A percentile compares a stretch with the other conserved stretches of the same genome.
These are phyloP conservation scores for Fusarium sp. DNA, from an alignment of 2,329 filamentous ascomycete genomes.

Conservation along the genomic window DNA sequence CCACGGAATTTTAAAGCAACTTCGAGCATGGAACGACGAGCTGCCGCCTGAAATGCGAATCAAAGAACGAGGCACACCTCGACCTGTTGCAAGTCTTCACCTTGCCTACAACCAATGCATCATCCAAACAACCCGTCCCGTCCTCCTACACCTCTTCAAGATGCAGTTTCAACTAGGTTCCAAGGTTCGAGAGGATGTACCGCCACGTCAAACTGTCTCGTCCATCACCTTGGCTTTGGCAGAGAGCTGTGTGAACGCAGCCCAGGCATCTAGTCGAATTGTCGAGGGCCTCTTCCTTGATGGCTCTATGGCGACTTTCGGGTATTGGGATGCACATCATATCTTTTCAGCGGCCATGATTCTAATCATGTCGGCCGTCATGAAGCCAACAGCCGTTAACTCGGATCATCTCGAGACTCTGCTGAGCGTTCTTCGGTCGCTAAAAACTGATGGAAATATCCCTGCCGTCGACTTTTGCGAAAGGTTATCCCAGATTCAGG, in stretches of 20 bases:
- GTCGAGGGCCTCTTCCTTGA: slow-evolving; percentile 40
- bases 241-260: slow-evolving; percentile 48
- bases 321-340: slow-evolving; percentile 49
- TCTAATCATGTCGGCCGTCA: slow-evolving; percentile 46
- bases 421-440: slow-evolving; percentile 43
- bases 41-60: slow-evolving; percentile 38
- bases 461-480: slow-evolving; percentile 45
- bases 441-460: slow-evolving; percentile 45
- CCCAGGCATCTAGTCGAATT: slow-evolving; percentile 42
- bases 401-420: slow-evolving; percentile 44
- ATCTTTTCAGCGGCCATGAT: slow-evolving; percentile 47
- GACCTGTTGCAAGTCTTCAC: slow-evolving; percentile 42
- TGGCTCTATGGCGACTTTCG: slow-evolving; percentile 41
- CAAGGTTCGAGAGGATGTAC: slow-evolving; percentile 10
- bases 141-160: slow-evolving; percentile 46
- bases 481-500: slow-evolving; percentile 40
- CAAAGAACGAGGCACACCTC: slow-evolving; percentile 38
- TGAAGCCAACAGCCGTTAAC: slow-evolving; percentile 40
- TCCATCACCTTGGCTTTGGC: slow-evolving; percentile 46
- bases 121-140: slow-evolving; percentile 47
- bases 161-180: slow-evolving; percentile 39
- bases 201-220: slow-evolving; percentile 37
- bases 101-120: slow-evolving; percentile 50
- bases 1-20: slow-evolving; percentile 42
- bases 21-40: slow-evolving; percentile 43